Evolutionary conservation across 2,329 filamentous ascomycete genomes (phyloP).

Genomic region (Didymella exigua): DNA sequence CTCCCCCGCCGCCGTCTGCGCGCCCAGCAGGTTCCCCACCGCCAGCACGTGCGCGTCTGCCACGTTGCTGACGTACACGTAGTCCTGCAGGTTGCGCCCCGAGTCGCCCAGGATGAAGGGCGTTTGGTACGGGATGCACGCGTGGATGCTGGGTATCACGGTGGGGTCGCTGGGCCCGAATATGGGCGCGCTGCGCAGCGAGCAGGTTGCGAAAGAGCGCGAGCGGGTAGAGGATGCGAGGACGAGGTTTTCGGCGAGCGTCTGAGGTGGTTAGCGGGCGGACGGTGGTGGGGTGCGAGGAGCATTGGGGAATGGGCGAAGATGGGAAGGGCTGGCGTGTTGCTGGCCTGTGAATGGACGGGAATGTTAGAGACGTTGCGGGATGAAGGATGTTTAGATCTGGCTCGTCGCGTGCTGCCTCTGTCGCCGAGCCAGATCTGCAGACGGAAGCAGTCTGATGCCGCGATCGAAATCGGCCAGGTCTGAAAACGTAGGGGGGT

Average conservation of each 20-base stretch:
- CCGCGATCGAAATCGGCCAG: background rate
- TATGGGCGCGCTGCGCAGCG: slow-evolving; percentile 86
- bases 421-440: background rate
- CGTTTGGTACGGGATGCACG: slow-evolving; percentile 72
- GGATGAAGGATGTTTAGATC: background rate
- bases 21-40: slow-evolving; percentile 71
- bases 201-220: slow-evolving; percentile 69
- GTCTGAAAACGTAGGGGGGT: background rate
- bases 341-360: background rate
- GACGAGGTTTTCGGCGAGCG: slow-evolving; percentile 80
- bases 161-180: slow-evolving; percentile 89
- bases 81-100: slow-evolving; percentile 72
- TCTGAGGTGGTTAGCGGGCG: slow-evolving; percentile 51
- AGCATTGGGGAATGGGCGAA: background rate
- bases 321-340: background rate
- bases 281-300: background rate
- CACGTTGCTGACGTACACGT: slow-evolving; percentile 71
- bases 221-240: slow-evolving; percentile 71
- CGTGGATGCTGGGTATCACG: slow-evolving; percentile 73
- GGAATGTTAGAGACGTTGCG: background rate
- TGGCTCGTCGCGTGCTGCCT: background rate
- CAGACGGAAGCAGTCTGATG: background rate
- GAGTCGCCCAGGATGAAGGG: slow-evolving; percentile 77
- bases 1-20: slow-evolving; percentile 69
- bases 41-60: slow-evolving; percentile 85